A percentile compares a stretch with the other conserved stretches of the same genome.
These are phyloP conservation scores for Melampsora americana DNA, from an alignment of 1,284 basidiomycete genomes.

Conservation along the genomic window DNA sequence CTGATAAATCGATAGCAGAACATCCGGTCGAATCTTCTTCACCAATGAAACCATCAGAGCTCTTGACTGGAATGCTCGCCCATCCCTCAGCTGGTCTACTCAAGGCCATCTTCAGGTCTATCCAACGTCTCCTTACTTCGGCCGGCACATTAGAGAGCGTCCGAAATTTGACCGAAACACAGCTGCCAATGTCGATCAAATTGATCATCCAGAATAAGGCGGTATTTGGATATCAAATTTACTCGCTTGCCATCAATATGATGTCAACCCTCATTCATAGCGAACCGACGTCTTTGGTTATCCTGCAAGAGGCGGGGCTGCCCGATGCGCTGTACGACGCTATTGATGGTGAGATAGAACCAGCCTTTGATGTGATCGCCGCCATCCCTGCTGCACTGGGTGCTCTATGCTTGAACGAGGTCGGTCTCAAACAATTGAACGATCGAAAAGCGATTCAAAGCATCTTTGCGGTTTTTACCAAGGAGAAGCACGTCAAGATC, in stretches of 20 bases:
- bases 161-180: conserved; percentile 87
- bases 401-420: conserved; percentile 88
- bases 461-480: conserved; percentile 81
- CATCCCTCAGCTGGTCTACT: conserved; percentile 59
- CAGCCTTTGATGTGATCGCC: conserved; percentile 84
- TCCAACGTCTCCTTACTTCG: conserved; percentile 94
- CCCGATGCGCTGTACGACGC: conserved; percentile 84
- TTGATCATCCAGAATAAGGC: conserved; percentile 77
- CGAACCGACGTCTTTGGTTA: conserved; percentile 87
- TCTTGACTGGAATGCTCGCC: conserved; percentile 24
- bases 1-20: conserved; percentile 46
- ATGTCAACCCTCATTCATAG: conserved; percentile 99
- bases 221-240: conserved; percentile 80
- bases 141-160: conserved; percentile 91
- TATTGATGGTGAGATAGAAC: conserved; percentile 78
- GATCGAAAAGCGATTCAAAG: conserved; percentile 70
- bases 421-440: conserved; percentile 76
- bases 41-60: conserved; percentile 21
- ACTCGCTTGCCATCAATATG: conserved; percentile 87
- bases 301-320: conserved; percentile 86
- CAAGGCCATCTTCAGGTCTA: conserved; percentile 85
- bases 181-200: conserved; percentile 79
- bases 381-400: conserved; percentile 94
- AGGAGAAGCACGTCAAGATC: conserved; percentile 78
- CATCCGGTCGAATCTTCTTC: conserved; percentile 43